These are phyloP conservation scores for Penicillium sp. DNA, from an alignment of 2,329 filamentous ascomycete species.

Conservation along the genomic window DNA sequence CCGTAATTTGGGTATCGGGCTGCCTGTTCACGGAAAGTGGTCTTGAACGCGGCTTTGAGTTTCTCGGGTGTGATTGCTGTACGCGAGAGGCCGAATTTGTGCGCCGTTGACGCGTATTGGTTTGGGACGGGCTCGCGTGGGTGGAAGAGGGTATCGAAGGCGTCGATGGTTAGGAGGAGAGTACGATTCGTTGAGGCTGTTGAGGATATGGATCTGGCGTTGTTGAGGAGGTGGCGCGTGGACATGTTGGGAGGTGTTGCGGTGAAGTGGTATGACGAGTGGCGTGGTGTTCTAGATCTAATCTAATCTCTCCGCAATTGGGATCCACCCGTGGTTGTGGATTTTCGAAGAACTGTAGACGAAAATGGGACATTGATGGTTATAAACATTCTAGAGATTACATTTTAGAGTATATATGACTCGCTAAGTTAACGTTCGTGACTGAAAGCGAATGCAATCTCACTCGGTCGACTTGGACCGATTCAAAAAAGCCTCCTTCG, in stretches of 20 bases:
- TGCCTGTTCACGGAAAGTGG: constrained; percentile 33
- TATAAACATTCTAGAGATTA: too few relatives aligned
- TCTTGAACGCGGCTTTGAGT: constrained; percentile 38
- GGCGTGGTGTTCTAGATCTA: not conserved
- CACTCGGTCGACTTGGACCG: not conserved
- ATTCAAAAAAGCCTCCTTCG: not conserved
- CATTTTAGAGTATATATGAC: too few relatives aligned
- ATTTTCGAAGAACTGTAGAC: not conserved
- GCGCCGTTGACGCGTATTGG: constrained; percentile 43
- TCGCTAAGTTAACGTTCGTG: too few relatives aligned
- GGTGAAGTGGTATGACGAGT: not conserved
- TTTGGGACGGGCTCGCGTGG: constrained; percentile 40
- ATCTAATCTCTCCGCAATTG: not conserved
- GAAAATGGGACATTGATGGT: too few relatives aligned
- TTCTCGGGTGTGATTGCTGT: constrained; percentile 25
- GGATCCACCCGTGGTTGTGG: not conserved
- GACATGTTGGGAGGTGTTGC: not conserved
- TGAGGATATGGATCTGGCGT: not conserved
- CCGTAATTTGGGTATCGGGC: constrained; percentile 45
- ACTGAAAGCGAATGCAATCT: not conserved
- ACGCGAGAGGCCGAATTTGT: constrained; percentile 35
- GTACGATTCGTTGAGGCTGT: constrained; percentile 9
- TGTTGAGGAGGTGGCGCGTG: not conserved
- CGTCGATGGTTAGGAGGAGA: constrained; percentile 48
- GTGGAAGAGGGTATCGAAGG: constrained; percentile 47